These are phyloP conservation scores for Glycine latifolia DNA, from an alignment of 306 rosid genomes.

Conservation along the genomic window DNA sequence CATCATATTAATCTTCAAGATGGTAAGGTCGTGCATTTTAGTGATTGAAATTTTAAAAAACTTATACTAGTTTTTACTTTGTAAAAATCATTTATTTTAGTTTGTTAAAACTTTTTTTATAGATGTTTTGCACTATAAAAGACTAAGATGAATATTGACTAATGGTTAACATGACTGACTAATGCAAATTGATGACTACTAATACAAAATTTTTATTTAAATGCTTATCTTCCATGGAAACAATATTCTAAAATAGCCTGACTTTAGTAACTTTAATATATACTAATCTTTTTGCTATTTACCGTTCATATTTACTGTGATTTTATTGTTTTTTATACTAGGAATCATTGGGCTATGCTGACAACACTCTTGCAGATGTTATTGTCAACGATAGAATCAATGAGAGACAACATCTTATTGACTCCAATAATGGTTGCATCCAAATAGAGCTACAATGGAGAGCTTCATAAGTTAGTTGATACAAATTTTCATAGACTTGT, in stretches of 20 bases:
- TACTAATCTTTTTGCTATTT: neutral
- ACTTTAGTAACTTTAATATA: too few relatives aligned
- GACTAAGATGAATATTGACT: neutral
- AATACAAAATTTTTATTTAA: neutral
- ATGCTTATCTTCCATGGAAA: neutral
- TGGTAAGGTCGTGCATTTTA: neutral
- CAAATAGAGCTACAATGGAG: conserved; percentile 94
- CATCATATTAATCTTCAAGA: neutral
- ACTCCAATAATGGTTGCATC: conserved; percentile 87
- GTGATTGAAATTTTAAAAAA: neutral
- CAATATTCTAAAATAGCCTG: neutral
- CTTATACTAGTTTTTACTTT: neutral
- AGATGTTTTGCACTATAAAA: neutral
- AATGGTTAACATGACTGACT: neutral
- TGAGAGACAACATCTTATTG: conserved; percentile 85
- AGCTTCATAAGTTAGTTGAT: conserved; percentile 48
- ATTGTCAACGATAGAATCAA: conserved; percentile 79
- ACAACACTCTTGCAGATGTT: conserved; percentile 74
- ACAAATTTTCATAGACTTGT: neutral
- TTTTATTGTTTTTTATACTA: conserved; percentile 15
- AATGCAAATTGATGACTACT: neutral
- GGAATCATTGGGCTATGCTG: conserved; percentile 84
- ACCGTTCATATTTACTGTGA: neutral
- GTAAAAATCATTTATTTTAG: neutral
- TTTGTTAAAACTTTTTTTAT: neutral